Evolutionary conservation across 495 filamentous ascomycete genomes (phyloP), one percentile per base, ranked within the genome.

Genomic region (Xylaria nigripes): DNA sequence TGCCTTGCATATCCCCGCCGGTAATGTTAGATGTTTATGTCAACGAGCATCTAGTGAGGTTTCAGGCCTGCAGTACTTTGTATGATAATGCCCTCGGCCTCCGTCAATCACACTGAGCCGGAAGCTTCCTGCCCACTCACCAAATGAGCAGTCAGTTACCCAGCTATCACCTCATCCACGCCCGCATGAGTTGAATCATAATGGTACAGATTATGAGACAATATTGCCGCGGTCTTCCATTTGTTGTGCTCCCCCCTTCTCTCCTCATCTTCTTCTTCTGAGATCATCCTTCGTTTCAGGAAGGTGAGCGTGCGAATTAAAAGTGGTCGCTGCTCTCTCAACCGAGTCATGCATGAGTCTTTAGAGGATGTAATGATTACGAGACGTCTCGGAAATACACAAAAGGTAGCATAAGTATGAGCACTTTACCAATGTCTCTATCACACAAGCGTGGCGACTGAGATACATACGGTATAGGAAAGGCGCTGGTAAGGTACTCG

Each of bases 241-340:
- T 29, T 84, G 56, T 82, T 79, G 60, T 80, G 71, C 57, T 70
- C 68, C 12, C 81, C 79, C 52, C 70, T 79, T n/a, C n/a, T n/a
- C n/a, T n/a, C n/a, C n/a, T n/a, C 51, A 61, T 64, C n/a, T 23
- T 10, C 75, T 72, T 57, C 72, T 65, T n/a, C 71, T 75, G 2
- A 70, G 68, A 36, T 73, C 68, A 30, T 77, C 72, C 3, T 67
- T 71, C 61, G 74, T 78, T 60, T 89, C 84, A 59, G 79, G 89
- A 62, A 76, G 9, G 4, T 29, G 27, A 29, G 27, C 77, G 63
- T 87, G 84, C 9, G 76, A 75, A n/a, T 85, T 86, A 56, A 90
- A 89, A 88, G 63, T 89, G 89, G 72, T 67, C 90, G 78, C 6
- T 84, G 85, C 63, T 89, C 85, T 75, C 84, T 83, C 59, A 89